A percentile compares a stretch with the other conserved stretches of the same genome.
These are phyloP conservation scores for Naganishia onofrii DNA, from an alignment of 768 basidiomycete genomes.

Conservation along the genomic window DNA sequence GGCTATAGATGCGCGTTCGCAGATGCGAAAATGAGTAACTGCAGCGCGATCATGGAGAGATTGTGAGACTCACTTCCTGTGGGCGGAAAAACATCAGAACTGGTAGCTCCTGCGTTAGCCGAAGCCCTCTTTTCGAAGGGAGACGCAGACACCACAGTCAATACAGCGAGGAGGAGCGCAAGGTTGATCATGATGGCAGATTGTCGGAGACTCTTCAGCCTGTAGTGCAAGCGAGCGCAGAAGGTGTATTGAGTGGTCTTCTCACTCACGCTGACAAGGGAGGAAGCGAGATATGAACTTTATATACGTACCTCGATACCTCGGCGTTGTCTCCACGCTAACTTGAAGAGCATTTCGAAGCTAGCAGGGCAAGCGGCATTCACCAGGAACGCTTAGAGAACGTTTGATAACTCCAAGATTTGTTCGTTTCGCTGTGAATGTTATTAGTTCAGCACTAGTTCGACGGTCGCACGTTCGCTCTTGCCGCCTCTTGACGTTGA, in stretches of 20 bases:
- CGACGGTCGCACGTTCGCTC: neutral
- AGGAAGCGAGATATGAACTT: too few species aligned
- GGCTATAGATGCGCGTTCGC: conserved; percentile 24
- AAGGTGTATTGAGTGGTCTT: neutral
- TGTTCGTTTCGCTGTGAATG: too few species aligned
- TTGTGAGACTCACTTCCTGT: conserved; percentile 36
- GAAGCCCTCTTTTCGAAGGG: conserved; percentile 1
- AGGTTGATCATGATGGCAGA: neutral
- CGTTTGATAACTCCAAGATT: neutral
- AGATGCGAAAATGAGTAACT: neutral
- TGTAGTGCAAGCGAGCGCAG: neutral
- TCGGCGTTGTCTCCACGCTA: neutral
- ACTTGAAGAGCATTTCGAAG: neutral
- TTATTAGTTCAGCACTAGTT: neutral
- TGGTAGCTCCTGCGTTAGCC: conserved; percentile 38
- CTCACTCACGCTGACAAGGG: neutral
- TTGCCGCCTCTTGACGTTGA: neutral
- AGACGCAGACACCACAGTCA: neutral
- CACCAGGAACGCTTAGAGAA: neutral
- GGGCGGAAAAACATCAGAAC: conserved; percentile 41
- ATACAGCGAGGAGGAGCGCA: neutral
- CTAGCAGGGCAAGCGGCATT: too few species aligned
- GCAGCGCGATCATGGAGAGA: neutral
- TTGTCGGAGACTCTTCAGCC: neutral
- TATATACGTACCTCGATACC: too few species aligned